phyloP scores from a whole-genome alignment of 116 monocot species.

The Iris pallida region DNA sequence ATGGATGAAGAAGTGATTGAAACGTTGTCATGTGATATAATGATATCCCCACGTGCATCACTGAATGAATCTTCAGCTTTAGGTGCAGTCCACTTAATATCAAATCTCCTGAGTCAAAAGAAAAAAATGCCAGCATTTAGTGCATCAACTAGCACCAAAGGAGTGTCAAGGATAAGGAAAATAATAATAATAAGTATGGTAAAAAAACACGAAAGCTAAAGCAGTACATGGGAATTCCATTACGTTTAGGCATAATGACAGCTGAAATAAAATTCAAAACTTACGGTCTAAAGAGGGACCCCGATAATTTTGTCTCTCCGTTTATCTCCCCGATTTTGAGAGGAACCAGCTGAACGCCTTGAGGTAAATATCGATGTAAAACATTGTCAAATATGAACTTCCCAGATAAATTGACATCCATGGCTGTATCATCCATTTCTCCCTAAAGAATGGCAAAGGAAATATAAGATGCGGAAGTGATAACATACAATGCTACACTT shows the following conservation, averaged over 20 bases:
- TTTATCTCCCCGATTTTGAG: conserved; percentile 91
- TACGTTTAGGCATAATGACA: background rate
- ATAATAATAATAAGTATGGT: background rate
- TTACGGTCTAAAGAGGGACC: conserved; percentile 86
- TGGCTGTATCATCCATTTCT: conserved; percentile 86
- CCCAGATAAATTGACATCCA: conserved; percentile 93
- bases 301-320: conserved; percentile 94
- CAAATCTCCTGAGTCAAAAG: conserved; percentile 65
- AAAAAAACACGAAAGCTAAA: background rate
- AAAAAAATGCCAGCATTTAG: too few relatives aligned
- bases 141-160: too few relatives aligned
- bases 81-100: conserved; percentile 98
- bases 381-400: conserved; percentile 78
- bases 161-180: background rate
- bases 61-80: conserved; percentile 92
- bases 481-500: too few relatives aligned
- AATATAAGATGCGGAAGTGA: background rate
- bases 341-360: conserved; percentile 49
- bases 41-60: conserved; percentile 94
- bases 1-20: conserved; percentile 69
- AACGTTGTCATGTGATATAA: conserved; percentile 78
- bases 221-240: background rate
- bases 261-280: conserved; percentile 12
- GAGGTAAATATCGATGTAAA: conserved; percentile 60
- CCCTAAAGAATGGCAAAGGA: conserved; percentile 44